Evolutionary conservation across 176 grass and related monocot species (phyloP).

Genomic region (Triticum monococcum): DNA sequence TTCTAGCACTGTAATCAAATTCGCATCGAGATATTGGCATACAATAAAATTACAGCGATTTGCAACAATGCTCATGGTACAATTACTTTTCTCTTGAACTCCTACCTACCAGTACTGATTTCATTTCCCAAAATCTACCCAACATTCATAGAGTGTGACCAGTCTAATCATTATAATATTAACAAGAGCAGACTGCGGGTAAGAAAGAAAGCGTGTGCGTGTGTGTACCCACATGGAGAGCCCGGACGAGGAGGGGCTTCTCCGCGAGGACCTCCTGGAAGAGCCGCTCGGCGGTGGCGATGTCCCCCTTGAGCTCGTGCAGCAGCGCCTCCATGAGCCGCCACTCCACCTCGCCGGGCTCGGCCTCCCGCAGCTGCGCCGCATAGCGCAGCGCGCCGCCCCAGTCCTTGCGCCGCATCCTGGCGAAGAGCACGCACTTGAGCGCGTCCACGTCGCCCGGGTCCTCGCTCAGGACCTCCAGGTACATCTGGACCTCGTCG

Average conservation of each 20-base stretch:
- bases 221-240: constrained; percentile 74
- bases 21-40: not conserved
- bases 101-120: not conserved
- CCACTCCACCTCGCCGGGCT: constrained; percentile 82
- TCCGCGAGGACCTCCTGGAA: constrained; percentile 72
- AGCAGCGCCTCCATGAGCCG: constrained; percentile 65
- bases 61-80: not conserved
- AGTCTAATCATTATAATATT: not conserved
- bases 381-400: constrained; percentile 55
- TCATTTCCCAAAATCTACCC: not conserved
- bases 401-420: constrained; percentile 66
- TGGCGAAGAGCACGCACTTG: constrained; percentile 72
- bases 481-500: constrained; percentile 56
- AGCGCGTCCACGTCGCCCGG: constrained; percentile 65
- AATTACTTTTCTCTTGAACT: not conserved
- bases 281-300: constrained; percentile 57
- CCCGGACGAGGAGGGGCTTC: constrained; percentile 61
- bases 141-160: not conserved
- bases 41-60: not conserved
- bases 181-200: not conserved
- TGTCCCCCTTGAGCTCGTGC: constrained; percentile 67
- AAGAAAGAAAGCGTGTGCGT: not conserved
- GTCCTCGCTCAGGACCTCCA: constrained; percentile 46
- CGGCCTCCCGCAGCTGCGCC: constrained; percentile 46
- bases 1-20: not conserved